A percentile compares a stretch with the other conserved stretches of the same genome.
These are phyloP conservation scores for Entomortierella chlamydospora DNA, from an alignment of 192 early-diverging fungal species.

Conservation along the genomic window DNA sequence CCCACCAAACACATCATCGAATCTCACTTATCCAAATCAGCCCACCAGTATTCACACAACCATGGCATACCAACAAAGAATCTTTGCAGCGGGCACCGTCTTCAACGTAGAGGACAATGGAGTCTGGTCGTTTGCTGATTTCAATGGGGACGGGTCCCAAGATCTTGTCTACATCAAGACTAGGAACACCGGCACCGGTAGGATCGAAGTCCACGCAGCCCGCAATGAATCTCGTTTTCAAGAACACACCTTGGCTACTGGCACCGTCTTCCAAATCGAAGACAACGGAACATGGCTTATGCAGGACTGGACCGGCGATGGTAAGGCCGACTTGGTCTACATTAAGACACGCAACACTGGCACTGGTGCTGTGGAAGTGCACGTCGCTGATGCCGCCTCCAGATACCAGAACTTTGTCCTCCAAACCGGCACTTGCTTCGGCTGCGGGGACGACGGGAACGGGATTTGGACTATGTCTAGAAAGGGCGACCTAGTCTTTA, in stretches of 20 bases:
- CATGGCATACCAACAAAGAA: conserved; percentile 7
- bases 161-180: conserved; percentile 13
- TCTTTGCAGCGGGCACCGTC: not conserved
- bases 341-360: too few species aligned
- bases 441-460: conserved; percentile 1
- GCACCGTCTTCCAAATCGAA: not conserved
- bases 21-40: too few species aligned
- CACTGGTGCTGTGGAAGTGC: too few species aligned
- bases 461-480: conserved; percentile 12
- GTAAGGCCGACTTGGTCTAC: conserved; percentile 9
- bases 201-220: conserved; percentile 8
- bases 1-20: too few species aligned
- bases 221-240: conserved; percentile 1
- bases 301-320: too few species aligned
- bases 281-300: conserved; percentile 8
- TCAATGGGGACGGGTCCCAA: conserved; percentile 5
- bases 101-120: conserved; percentile 10
- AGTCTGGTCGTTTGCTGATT: conserved; percentile 13
- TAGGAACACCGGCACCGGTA: conserved; percentile 4
- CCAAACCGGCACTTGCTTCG: conserved; percentile 5
- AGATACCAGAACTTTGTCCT: too few species aligned
- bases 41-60: not conserved
- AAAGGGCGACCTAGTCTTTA: conserved; percentile 3
- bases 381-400: too few species aligned
- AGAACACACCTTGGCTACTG: not conserved